phyloP scores from a whole-genome alignment of 1,284 basidiomycete genomes.

The Sporisorium scitamineum region DNA sequence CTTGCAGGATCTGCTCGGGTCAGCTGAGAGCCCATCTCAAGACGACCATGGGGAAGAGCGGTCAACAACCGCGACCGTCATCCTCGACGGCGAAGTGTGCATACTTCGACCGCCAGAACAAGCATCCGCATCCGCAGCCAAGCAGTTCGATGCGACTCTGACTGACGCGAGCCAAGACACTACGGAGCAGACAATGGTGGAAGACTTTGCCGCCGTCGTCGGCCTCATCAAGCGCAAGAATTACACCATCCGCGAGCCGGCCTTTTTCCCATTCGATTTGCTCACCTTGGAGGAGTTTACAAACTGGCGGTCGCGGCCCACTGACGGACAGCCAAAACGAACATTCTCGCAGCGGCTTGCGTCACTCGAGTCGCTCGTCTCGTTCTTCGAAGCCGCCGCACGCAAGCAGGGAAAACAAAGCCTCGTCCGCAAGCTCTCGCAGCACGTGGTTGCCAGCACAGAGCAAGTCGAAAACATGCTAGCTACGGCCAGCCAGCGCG shows the following conservation, averaged over 20 bases:
- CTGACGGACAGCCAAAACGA: not conserved
- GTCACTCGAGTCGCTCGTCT: constrained; percentile 23
- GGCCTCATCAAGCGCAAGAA: constrained; percentile 41
- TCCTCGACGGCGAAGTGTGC: constrained; percentile 61
- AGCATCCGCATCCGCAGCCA: constrained; percentile 29
- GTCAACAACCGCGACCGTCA: constrained; percentile 16
- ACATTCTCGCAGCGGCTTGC: constrained; percentile 37
- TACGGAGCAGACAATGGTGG: constrained; percentile 32
- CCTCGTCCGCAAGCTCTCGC: constrained; percentile 40
- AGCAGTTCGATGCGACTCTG: constrained; percentile 19
- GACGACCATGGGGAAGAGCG: not conserved
- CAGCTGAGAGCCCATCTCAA: not conserved
- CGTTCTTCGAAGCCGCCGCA: constrained; percentile 24
- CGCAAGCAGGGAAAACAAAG: constrained; percentile 4
- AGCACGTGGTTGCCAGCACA: constrained; percentile 17
- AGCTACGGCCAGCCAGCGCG: constrained; percentile 21
- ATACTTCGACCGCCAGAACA: constrained; percentile 33
- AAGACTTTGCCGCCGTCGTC: constrained; percentile 53
- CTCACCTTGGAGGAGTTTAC: constrained; percentile 52
- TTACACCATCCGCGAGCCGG: constrained; percentile 30
- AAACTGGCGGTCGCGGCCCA: constrained; percentile 27
- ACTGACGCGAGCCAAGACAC: not conserved
- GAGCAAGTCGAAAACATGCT: constrained; percentile 26
- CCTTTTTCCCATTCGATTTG: constrained; percentile 56
- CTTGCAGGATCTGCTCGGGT: constrained; percentile 13